A percentile compares a stretch with the other conserved stretches of the same genome.
phyloP scores from a whole-genome alignment of 2,329 filamentous ascomycete species.

The Aureobasidium vineae region DNA sequence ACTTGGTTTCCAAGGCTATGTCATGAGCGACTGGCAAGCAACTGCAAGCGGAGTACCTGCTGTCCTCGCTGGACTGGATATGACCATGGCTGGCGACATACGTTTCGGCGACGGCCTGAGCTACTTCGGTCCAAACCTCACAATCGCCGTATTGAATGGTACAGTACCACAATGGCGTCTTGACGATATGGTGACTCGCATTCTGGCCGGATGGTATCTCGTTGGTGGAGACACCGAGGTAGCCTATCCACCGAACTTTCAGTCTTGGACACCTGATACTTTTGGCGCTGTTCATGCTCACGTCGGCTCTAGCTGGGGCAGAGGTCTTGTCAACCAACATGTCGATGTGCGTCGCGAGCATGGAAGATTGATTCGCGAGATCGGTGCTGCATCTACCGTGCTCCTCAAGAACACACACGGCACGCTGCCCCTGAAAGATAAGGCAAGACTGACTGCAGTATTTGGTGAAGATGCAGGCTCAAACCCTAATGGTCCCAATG shows the following conservation, averaged over 20 bases:
- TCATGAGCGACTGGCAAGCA: slow-evolving; percentile 67
- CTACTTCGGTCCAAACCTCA: slow-evolving; percentile 35
- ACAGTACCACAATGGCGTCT: slow-evolving; percentile 39
- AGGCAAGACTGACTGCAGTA: slow-evolving; percentile 49
- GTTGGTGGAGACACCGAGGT: slow-evolving; percentile 50
- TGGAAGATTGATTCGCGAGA: slow-evolving; percentile 66
- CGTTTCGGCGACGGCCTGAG: slow-evolving; percentile 31
- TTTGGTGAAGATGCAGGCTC: slow-evolving; percentile 52
- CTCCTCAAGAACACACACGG: slow-evolving; percentile 48
- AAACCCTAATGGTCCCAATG: slow-evolving; percentile 49
- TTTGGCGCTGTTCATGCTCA: slow-evolving; percentile 65
- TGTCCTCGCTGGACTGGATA: slow-evolving; percentile 61
- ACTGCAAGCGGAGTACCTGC: slow-evolving; percentile 61
- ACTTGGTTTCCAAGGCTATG: slow-evolving; percentile 65
- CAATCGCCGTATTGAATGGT: slow-evolving; percentile 33
- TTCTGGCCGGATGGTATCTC: slow-evolving; percentile 52
- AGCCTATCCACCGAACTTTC: slow-evolving; percentile 49
- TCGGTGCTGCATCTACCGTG: slow-evolving; percentile 50
- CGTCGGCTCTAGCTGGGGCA: slow-evolving; percentile 54
- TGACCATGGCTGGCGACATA: slow-evolving; percentile 61
- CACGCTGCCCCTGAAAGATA: slow-evolving; percentile 46
- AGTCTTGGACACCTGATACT: slow-evolving; percentile 52
- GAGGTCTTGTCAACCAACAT: slow-evolving; percentile 62
- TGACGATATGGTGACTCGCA: slow-evolving; percentile 46
- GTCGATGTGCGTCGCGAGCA: slow-evolving; percentile 77